Evolutionary conservation across 768 basidiomycete genomes (phyloP).

Genomic region (Russula earlei): DNA sequence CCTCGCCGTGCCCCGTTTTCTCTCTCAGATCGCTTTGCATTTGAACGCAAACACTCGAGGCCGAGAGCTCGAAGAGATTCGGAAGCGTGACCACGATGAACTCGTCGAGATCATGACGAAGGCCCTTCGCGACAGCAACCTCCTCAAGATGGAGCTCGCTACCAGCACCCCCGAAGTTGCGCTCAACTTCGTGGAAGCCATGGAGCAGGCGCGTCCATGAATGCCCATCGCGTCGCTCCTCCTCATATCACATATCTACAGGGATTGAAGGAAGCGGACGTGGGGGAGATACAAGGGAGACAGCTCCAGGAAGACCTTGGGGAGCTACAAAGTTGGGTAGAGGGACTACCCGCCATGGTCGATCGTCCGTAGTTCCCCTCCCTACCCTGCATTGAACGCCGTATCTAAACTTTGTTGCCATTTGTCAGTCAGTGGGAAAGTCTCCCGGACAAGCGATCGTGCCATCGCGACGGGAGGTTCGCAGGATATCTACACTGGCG

Average conservation of each 20-base stretch:
- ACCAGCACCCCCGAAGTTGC: constrained; percentile 5
- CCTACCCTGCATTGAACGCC: not conserved
- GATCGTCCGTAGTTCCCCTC: constrained; percentile 11
- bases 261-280: constrained; percentile 7
- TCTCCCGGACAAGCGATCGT: constrained; percentile 6
- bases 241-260: not conserved
- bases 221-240: not conserved
- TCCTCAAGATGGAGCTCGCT: constrained; percentile 7
- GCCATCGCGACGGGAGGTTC: constrained; percentile 11
- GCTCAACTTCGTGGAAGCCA: constrained; percentile 6
- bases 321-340: constrained; percentile 10
- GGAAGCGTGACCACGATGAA: constrained; percentile 15
- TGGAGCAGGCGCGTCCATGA: constrained; percentile 14
- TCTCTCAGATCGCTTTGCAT: constrained; percentile 10
- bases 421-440: constrained; percentile 12
- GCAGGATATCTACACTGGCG: constrained; percentile 17
- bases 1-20: not conserved
- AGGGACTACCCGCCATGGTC: constrained; percentile 15
- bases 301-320: constrained; percentile 16
- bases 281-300: constrained; percentile 10
- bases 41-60: not conserved
- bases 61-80: constrained; percentile 15
- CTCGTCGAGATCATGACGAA: constrained; percentile 14
- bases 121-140: constrained; percentile 1
- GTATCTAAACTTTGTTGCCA: not conserved